Conservation (phyloP, 345 rosid genomes). For the Citrus trifoliata region DNA sequence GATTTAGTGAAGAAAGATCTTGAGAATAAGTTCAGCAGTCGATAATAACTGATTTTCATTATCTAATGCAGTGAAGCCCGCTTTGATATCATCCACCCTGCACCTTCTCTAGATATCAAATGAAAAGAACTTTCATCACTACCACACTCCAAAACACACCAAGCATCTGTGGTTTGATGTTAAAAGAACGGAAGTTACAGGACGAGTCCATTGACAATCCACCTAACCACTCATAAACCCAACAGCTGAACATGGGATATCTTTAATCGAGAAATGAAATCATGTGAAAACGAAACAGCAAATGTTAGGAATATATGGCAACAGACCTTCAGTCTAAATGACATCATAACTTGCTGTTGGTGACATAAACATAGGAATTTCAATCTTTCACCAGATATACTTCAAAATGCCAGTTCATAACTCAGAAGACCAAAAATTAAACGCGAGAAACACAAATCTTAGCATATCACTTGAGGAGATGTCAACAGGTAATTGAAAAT, state of each 20-base stretch:
- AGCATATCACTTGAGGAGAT: not conserved
- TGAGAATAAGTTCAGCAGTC: not conserved
- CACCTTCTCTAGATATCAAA: not conserved
- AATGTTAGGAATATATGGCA: not conserved
- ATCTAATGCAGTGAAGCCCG: not conserved
- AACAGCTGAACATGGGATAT: not conserved
- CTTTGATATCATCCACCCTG: not conserved
- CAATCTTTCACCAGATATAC: conserved; percentile 9
- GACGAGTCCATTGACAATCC: not conserved
- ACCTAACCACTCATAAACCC: not conserved
- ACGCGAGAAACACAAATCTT: conserved; percentile 1
- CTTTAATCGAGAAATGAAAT: not conserved
- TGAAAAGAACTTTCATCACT: not conserved
- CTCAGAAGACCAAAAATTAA: not conserved
- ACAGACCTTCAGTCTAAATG: not conserved
- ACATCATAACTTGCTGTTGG: not conserved
- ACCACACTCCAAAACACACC: conserved; percentile 1
- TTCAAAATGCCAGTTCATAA: conserved; percentile 3
- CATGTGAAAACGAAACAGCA: not conserved
- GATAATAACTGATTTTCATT: not conserved
- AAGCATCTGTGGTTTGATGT: not conserved
- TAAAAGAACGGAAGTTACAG: not conserved
- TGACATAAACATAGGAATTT: not conserved
- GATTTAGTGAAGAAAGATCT: not conserved
- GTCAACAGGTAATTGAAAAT: not conserved